These are phyloP conservation scores for Magnaporthiopsis incrustans DNA, from an alignment of 2,329 filamentous ascomycete species.

Conservation along the genomic window DNA sequence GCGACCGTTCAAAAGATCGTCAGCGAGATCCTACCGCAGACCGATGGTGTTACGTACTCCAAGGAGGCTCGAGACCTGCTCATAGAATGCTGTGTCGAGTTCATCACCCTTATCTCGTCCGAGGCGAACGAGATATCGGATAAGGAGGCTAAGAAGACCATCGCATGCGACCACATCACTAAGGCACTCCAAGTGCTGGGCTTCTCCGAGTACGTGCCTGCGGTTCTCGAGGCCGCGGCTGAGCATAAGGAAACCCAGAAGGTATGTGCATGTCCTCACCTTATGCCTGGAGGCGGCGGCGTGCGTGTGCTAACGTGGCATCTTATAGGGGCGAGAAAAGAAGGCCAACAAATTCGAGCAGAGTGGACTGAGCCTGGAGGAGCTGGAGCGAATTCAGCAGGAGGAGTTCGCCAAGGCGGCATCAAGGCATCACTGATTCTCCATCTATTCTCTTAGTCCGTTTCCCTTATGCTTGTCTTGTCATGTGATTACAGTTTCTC, in stretches of 20 bases:
- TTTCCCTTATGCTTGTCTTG: conserved; percentile 1
- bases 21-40: conserved; percentile 77
- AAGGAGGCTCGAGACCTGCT: conserved; percentile 92
- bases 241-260: conserved; percentile 92
- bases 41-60: conserved; percentile 73
- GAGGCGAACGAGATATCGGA: conserved; percentile 99
- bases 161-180: conserved; percentile 95
- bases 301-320: conserved; percentile 48
- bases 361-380: conserved; percentile 84
- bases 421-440: conserved; percentile 52
- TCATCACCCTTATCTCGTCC: conserved; percentile 96
- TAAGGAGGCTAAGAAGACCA: conserved; percentile 98
- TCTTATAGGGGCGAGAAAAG: conserved; percentile 75
- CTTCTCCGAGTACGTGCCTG: conserved; percentile 84
- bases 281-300: conserved; percentile 16
- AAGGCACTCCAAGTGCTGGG: conserved; percentile 88
- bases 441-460: neutral
- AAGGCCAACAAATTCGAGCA: conserved; percentile 96
- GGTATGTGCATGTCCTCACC: conserved; percentile 39
- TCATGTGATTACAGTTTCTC: neutral
- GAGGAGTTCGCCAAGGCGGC: conserved; percentile 82
- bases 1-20: conserved; percentile 80
- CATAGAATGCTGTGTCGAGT: conserved; percentile 98
- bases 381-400: conserved; percentile 80
- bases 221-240: conserved; percentile 76